A percentile compares a stretch with the other conserved stretches of the same genome.
phyloP scores from a whole-genome alignment of 495 filamentous ascomycete genomes.

The Trichodelitschia bisporula region DNA sequence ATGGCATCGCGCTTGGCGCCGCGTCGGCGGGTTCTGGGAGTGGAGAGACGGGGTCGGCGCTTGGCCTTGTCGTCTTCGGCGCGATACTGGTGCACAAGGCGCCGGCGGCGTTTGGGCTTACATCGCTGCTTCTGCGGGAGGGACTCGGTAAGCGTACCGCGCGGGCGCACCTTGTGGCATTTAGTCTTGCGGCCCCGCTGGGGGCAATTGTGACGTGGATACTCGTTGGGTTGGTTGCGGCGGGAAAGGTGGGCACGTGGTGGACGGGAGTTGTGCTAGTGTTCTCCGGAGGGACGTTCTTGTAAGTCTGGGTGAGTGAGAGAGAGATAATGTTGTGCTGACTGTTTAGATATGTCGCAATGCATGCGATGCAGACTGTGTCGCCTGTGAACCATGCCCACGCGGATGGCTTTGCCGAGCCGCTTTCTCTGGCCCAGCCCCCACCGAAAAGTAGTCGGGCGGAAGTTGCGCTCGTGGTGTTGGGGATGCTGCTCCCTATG shows the following conservation, averaged over 20 bases:
- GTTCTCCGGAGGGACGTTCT: conserved; percentile 84
- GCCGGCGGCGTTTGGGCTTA: conserved; percentile 85
- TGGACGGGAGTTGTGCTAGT: conserved; percentile 80
- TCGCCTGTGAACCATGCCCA: conserved; percentile 21
- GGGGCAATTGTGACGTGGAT: conserved; percentile 70
- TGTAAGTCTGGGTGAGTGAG: conserved; percentile 35
- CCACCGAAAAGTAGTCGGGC: conserved; percentile 10
- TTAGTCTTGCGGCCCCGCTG: conserved; percentile 72
- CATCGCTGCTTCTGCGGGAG: conserved; percentile 68
- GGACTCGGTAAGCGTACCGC: conserved; percentile 68
- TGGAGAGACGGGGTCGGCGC: conserved; percentile 17
- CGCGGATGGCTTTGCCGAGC: conserved; percentile 43
- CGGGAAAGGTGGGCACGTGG: conserved; percentile 30
- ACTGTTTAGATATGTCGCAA: conserved; percentile 65
- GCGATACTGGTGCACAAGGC: conserved; percentile 97
- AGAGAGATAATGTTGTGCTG: no score
- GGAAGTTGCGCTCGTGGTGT: conserved; percentile 49
- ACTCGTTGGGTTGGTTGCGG: conserved; percentile 29
- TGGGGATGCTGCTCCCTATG: conserved; percentile 76
- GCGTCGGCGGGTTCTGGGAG: conserved; percentile 34
- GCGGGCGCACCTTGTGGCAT: conserved; percentile 64
- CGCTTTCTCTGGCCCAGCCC: not conserved
- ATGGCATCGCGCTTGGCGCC: conserved; percentile 86
- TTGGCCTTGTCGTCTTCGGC: conserved; percentile 76
- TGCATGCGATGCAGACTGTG: conserved; percentile 93